Evolutionary conservation across 495 filamentous ascomycete species (phyloP).

Genomic region (Collariella sp.): DNA sequence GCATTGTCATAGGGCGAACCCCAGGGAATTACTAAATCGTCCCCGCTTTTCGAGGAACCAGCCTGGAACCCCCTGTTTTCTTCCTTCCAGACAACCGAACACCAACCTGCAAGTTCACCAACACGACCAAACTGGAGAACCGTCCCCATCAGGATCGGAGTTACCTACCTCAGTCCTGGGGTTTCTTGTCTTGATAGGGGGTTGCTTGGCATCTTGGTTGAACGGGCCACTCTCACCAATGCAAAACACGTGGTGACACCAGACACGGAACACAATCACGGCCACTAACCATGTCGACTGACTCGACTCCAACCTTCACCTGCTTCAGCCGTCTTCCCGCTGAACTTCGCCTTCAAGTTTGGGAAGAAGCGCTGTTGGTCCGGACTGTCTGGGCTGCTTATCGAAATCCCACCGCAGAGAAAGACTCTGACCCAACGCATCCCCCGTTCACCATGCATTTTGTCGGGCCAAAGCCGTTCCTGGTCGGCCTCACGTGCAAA

Average conservation of each 20-base stretch:
- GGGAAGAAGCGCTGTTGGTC: background rate
- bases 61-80: background rate
- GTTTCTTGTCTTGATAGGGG: no score
- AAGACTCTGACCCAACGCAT: background rate
- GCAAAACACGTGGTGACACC: no score
- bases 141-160: no score
- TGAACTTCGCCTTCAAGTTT: background rate
- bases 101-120: background rate
- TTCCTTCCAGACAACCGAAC: background rate
- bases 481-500: background rate
- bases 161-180: no score
- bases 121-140: no score
- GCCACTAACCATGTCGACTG: background rate
- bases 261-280: no score
- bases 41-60: background rate
- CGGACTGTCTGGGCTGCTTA: no score
- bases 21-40: background rate
- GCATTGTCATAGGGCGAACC: conserved; percentile 3
- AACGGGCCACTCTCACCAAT: no score
- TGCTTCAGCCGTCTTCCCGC: background rate
- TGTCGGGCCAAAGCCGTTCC: background rate
- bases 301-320: no score
- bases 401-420: no score
- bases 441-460: background rate
- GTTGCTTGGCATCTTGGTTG: no score